Evolutionary conservation across 305 asterid genomes (phyloP).

Genomic region (Solanum aculeatissimum): DNA sequence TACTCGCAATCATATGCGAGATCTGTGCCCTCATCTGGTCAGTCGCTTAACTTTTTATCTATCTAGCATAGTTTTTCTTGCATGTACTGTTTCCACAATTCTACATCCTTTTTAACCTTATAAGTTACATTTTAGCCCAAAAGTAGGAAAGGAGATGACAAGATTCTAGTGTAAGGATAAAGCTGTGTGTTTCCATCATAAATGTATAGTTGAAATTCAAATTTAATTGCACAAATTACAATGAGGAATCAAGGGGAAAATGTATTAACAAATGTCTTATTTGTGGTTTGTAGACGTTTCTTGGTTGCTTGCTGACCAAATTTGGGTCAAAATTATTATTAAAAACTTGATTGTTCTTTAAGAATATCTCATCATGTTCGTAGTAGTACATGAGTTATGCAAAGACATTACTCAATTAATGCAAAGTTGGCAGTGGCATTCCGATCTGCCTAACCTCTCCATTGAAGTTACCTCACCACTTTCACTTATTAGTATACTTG

Average conservation of each 20-base stretch:
- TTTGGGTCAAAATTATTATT: not conserved
- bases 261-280: not conserved
- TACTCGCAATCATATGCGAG: conserved; percentile 72
- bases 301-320: not conserved
- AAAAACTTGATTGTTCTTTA: not conserved
- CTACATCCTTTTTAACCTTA: not conserved
- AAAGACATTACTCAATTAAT: not conserved
- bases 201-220: not conserved
- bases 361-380: not conserved
- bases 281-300: not conserved
- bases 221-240: not conserved
- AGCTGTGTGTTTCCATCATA: not conserved
- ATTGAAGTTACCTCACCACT: not conserved
- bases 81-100: not conserved
- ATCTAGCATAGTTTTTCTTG: not conserved
- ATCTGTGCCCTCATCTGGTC: conserved; percentile 83
- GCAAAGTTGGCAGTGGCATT: not conserved
- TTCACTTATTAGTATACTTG: not conserved
- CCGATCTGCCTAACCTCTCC: not conserved
- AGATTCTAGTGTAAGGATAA: not conserved
- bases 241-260: not conserved
- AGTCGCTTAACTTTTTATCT: conserved; percentile 13
- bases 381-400: not conserved
- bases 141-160: not conserved
- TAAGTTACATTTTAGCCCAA: not conserved